A percentile compares a stretch with the other conserved stretches of the same genome.
Conservation (phyloP, 257 asterid species). For the Cynanchum wilfordii region DNA sequence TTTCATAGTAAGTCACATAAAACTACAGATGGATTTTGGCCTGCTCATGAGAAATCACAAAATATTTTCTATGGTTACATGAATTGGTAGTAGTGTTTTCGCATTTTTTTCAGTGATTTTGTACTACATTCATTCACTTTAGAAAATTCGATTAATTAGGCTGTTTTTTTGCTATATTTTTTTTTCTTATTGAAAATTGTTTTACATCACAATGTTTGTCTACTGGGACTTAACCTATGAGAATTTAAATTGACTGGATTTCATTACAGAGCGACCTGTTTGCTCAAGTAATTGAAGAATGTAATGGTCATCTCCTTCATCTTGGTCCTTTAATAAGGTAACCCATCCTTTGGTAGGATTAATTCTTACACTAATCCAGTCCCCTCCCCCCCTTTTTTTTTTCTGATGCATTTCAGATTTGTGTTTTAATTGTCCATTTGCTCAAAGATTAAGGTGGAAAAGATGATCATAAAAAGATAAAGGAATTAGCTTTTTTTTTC, state of each 20-base stretch:
- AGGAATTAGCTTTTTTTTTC: neutral
- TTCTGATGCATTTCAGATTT: neutral
- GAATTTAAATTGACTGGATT: constrained; percentile 8
- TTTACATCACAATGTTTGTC: neutral
- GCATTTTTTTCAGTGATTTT: neutral
- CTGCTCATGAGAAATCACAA: neutral
- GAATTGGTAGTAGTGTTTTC: neutral
- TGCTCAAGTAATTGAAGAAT: constrained; percentile 82
- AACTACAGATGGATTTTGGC: neutral
- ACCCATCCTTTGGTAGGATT: neutral
- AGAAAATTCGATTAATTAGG: neutral
- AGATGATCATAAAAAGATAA: neutral
- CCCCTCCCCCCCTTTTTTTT: too few relatives aligned
- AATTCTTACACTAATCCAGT: neutral
- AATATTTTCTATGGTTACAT: neutral
- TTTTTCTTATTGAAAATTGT: neutral
- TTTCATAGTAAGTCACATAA: neutral
- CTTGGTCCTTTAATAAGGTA: constrained; percentile 79
- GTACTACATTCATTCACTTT: neutral
- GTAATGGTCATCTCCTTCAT: constrained; percentile 57
- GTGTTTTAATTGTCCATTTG: neutral
- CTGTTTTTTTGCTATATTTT: neutral
- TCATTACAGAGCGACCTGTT: constrained; percentile 60
- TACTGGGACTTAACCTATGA: constrained; percentile 1
- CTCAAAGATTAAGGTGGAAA: neutral